These are phyloP conservation scores for Lithospermum erythrorhizon DNA, from an alignment of 257 asterid genomes.

Conservation along the genomic window DNA sequence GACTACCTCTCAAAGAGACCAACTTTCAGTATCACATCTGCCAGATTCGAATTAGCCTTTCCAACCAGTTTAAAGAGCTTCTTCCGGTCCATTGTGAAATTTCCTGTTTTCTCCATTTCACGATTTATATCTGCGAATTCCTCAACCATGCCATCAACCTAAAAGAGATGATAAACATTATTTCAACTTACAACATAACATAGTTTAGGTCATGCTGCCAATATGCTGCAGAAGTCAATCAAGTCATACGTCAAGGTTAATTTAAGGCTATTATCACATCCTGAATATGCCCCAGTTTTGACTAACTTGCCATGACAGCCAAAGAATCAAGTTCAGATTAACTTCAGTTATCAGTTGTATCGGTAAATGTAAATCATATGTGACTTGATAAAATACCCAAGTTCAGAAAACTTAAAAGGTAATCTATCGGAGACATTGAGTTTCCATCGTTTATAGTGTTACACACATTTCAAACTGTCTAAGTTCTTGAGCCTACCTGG, in stretches of 20 bases:
- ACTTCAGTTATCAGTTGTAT: background rate
- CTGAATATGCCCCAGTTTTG: background rate
- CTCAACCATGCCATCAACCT: slow-evolving; percentile 95
- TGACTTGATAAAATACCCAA: background rate
- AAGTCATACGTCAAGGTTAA: too few relatives aligned
- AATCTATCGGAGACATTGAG: too few relatives aligned
- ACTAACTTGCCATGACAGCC: background rate
- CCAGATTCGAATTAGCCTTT: slow-evolving; percentile 93
- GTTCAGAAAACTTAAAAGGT: too few relatives aligned
- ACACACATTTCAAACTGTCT: too few relatives aligned
- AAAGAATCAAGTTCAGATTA: background rate
- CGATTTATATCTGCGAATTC: slow-evolving; percentile 91
- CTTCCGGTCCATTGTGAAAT: slow-evolving; percentile 83
- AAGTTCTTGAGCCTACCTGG: slow-evolving; percentile 51
- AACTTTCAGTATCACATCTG: slow-evolving; percentile 85
- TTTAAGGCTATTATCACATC: too few relatives aligned
- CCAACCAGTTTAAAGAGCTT: slow-evolving; percentile 95
- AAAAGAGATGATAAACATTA: slow-evolving; percentile 5
- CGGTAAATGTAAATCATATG: background rate
- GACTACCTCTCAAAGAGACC: slow-evolving; percentile 86
- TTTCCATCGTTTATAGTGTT: too few relatives aligned
- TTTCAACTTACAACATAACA: background rate
- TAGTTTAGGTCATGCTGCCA: background rate
- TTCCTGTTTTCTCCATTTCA: slow-evolving; percentile 85
- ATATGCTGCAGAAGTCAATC: background rate